Conservation (phyloP, 2,329 filamentous ascomycete genomes). For the Beauveria scarabaeidicola region DNA sequence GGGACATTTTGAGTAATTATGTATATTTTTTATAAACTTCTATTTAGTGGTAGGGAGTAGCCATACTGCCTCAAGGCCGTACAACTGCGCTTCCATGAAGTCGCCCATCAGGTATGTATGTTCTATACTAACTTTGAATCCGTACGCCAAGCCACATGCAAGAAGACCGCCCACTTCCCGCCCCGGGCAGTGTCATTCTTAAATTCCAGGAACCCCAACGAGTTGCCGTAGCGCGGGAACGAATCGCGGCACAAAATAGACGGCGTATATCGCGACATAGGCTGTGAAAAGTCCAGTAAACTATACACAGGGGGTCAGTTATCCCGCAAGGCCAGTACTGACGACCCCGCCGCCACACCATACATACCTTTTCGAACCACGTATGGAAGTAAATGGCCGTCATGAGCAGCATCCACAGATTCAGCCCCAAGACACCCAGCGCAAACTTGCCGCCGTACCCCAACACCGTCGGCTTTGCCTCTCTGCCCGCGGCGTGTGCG, state of each 20-base stretch:
- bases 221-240: slow-evolving; percentile 36
- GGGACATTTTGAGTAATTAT: neutral
- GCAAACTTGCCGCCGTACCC: slow-evolving; percentile 48
- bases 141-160: neutral
- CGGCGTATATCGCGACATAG: slow-evolving; percentile 35
- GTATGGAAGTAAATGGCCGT: slow-evolving; percentile 98
- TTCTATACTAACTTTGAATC: neutral
- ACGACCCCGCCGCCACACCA: too few relatives aligned
- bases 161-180: neutral
- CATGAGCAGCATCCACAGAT: slow-evolving; percentile 96
- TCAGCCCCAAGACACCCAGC: slow-evolving; percentile 57
- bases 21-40: neutral
- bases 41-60: neutral
- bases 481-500: slow-evolving; percentile 17
- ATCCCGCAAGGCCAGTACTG: neutral
- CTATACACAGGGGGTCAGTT: slow-evolving; percentile 26
- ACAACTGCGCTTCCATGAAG: neutral
- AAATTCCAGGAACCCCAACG: slow-evolving; percentile 45
- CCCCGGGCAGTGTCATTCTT: neutral
- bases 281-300: slow-evolving; percentile 47
- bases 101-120: neutral
- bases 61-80: neutral
- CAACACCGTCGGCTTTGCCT: slow-evolving; percentile 24
- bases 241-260: slow-evolving; percentile 45
- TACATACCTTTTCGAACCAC: slow-evolving; percentile 88